Evolutionary conservation across 2,329 filamentous ascomycete genomes (phyloP), one percentile per base, ranked within the genome.

Genomic region (Epicoccum nigrum): DNA sequence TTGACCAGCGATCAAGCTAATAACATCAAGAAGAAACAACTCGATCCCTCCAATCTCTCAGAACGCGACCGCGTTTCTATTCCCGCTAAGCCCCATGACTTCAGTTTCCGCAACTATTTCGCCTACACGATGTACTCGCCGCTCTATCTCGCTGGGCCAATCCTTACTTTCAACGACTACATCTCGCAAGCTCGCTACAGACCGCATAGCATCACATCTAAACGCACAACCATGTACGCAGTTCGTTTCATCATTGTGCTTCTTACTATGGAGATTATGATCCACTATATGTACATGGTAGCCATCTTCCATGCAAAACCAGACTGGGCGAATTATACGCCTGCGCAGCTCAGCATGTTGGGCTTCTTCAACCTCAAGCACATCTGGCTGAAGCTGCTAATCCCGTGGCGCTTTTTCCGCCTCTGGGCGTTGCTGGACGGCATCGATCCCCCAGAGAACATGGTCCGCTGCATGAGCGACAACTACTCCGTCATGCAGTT

Each of bases 101-200:
- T 85, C 68, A 85, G 77, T 19, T 91, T 94, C 75, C 85, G 87
- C 58, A 96, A 95, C 74, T 97, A 96, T 73, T 70, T 97, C 37
- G 92, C 89, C 35, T 99, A 97, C 71, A 79, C 86, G 31, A 83
- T 97, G 51, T 99, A 99, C 70, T 91, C 92, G 2, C 94, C 94
- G 0, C 83, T 99, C 1, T 99, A 97, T 73, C 82, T 99, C 25
- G 85, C 92, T 0, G 94, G 94, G 0, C 94, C 94, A 1, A 96
- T 99, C 65, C 72, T 99, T 55, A 97, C 92, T 11, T 99, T 97
- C 79, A 99, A 99, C 75, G 95, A 99, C 78, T 99, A 94, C 78
- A 87, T 97, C 56, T 89, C 90, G 0, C 94, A 99, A 72, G 81
- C 82, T 54, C 88, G 90, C 60, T 88, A 93, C 74, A 83, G 81